phyloP scores from a whole-genome alignment of 768 basidiomycete genomes.

The Mycena vulgaris region DNA sequence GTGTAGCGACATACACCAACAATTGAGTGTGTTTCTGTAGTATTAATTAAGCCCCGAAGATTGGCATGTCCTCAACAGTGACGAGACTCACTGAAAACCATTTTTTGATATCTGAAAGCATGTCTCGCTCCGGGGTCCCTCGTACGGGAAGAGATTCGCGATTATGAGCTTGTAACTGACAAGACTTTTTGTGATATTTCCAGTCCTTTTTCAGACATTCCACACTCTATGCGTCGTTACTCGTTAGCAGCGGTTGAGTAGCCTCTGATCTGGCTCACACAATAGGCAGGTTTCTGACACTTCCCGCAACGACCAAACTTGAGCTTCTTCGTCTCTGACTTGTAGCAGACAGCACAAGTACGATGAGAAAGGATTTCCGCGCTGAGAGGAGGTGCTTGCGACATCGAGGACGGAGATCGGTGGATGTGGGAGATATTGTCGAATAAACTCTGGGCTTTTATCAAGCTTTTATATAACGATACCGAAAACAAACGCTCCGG shows the following conservation, averaged over 20 bases:
- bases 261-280: constrained; percentile 6
- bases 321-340: constrained; percentile 21
- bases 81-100: constrained; percentile 25
- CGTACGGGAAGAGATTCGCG: constrained; percentile 25
- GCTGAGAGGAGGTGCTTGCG: constrained; percentile 17
- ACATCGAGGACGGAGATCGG: constrained; percentile 11
- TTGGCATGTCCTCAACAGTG: neutral
- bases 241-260: neutral
- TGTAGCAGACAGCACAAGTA: constrained; percentile 27
- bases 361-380: constrained; percentile 16
- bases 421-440: neutral
- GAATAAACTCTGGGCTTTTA: too few species aligned
- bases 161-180: constrained; percentile 20
- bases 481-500: too few species aligned
- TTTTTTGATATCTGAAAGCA: constrained; percentile 22
- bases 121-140: constrained; percentile 20
- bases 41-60: neutral
- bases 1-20: constrained; percentile 20
- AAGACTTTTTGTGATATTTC: constrained; percentile 26
- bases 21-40: constrained; percentile 34
- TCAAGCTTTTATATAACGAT: too few species aligned
- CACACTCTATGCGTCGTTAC: constrained; percentile 11
- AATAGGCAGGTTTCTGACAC: constrained; percentile 26
- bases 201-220: constrained; percentile 35
- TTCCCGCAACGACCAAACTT: constrained; percentile 20